Conservation (phyloP, 2,329 filamentous ascomycete species). For the Fusarium brevicatenulatum region DNA sequence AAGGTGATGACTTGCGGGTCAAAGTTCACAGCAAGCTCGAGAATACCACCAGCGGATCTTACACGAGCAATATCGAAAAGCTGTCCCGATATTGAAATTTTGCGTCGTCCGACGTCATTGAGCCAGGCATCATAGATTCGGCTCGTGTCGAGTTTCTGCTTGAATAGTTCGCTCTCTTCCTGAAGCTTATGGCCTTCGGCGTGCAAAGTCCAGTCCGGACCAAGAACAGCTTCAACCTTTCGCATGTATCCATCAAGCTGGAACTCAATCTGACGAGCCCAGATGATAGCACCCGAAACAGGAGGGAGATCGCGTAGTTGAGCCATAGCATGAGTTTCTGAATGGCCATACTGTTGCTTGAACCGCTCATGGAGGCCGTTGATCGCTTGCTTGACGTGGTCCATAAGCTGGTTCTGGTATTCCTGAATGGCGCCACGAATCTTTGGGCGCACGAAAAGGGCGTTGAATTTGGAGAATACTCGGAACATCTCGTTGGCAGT, state of each 20-base stretch:
- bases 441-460: slow-evolving; percentile 97
- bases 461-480: slow-evolving; percentile 99
- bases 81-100: slow-evolving; percentile 90
- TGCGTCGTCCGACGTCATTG: slow-evolving; percentile 85
- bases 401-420: slow-evolving; percentile 97
- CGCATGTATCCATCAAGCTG: slow-evolving; percentile 98
- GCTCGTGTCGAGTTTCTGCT: slow-evolving; percentile 93
- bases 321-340: slow-evolving; percentile 97
- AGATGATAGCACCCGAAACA: slow-evolving; percentile 96
- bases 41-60: slow-evolving; percentile 85
- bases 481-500: slow-evolving; percentile 99
- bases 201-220: slow-evolving; percentile 93
- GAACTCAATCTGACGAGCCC: slow-evolving; percentile 95
- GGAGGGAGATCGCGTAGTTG: slow-evolving; percentile 95
- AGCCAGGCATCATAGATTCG: slow-evolving; percentile 97
- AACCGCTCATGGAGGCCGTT: slow-evolving; percentile 93
- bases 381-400: slow-evolving; percentile 97
- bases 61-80: slow-evolving; percentile 91
- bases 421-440: slow-evolving; percentile 97
- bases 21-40: slow-evolving; percentile 95
- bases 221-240: slow-evolving; percentile 98
- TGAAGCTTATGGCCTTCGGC: slow-evolving; percentile 94
- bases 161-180: slow-evolving; percentile 90
- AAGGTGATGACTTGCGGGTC: slow-evolving; percentile 96
- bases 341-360: slow-evolving; percentile 98